phyloP scores from a whole-genome alignment of 2,329 filamentous ascomycete genomes.

The Pochonia chlamydosporia region DNA sequence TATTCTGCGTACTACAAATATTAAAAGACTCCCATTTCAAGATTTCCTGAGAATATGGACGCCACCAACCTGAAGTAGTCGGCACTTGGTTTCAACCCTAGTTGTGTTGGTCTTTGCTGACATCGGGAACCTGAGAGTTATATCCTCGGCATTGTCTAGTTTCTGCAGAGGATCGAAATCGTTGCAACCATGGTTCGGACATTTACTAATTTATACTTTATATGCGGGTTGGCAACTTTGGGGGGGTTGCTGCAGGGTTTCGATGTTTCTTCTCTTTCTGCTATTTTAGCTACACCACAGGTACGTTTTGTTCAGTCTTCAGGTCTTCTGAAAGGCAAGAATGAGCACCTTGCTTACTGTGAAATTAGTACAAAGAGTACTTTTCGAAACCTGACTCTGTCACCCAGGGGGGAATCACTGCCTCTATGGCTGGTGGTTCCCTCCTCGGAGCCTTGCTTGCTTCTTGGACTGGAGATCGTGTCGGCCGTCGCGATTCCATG shows the following conservation, averaged over 20 bases:
- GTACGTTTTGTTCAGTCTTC: constrained; percentile 2
- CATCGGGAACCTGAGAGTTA: too few species aligned
- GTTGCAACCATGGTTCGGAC: not conserved
- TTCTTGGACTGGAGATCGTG: constrained; percentile 35
- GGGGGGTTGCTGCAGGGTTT: constrained; percentile 39
- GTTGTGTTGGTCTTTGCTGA: too few species aligned
- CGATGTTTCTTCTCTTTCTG: constrained; percentile 48
- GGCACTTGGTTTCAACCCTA: too few species aligned
- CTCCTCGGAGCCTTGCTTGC: constrained; percentile 35
- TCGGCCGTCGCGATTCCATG: constrained; percentile 28
- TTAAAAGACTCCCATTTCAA: too few species aligned
- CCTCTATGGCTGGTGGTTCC: constrained; percentile 38
- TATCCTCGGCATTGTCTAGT: too few species aligned
- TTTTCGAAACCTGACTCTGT: constrained; percentile 38
- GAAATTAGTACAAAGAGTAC: constrained; percentile 36
- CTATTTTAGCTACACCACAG: constrained; percentile 40
- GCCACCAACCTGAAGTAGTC: too few species aligned
- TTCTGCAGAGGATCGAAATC: too few species aligned
- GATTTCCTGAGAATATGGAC: too few species aligned
- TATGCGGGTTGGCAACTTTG: constrained; percentile 20
- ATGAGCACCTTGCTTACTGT: too few species aligned
- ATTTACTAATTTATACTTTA: constrained; percentile 17
- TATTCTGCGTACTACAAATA: too few species aligned
- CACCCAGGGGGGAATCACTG: constrained; percentile 38
- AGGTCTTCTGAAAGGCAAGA: too few species aligned